phyloP scores from a whole-genome alignment of 2,329 filamentous ascomycete species.

The Hypomyces rosellus region DNA sequence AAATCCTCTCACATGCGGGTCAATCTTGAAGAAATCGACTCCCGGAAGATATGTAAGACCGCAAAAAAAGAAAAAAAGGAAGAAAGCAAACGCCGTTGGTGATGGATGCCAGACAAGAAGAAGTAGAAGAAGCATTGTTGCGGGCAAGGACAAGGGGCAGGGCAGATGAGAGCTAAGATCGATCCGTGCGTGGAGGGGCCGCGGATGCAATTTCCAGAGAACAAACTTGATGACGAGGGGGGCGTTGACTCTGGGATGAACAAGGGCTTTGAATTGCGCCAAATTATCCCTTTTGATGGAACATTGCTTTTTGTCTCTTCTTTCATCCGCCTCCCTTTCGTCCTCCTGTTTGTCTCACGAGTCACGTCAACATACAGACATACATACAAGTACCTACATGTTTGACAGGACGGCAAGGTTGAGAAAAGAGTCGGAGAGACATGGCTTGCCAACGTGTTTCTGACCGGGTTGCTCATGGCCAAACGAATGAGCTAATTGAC shows the following conservation, averaged over 20 bases:
- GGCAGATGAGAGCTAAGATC: not conserved
- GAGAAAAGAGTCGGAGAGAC: not conserved
- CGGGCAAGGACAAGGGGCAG: not conserved
- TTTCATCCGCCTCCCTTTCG: not conserved
- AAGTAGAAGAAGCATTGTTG: no score
- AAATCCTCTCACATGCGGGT: no score
- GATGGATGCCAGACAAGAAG: no score
- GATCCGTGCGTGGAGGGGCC: not conserved
- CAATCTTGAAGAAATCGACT: no score
- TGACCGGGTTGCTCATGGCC: not conserved
- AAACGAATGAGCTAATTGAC: not conserved
- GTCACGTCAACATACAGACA: not conserved
- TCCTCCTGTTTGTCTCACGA: not conserved
- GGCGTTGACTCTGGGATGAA: not conserved
- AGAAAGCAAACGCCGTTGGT: no score
- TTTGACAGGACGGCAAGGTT: not conserved
- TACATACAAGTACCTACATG: no score
- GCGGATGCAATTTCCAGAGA: not conserved
- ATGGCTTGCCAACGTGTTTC: not conserved
- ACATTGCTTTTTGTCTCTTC: not conserved
- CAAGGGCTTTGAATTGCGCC: slow-evolving; percentile 4
- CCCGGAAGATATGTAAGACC: no score
- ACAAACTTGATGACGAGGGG: not conserved
- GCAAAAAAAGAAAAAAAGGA: no score
- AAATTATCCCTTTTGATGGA: slow-evolving; percentile 3